A percentile compares a stretch with the other conserved stretches of the same genome.
These are phyloP conservation scores for Urtica urens DNA, from an alignment of 306 rosid species.

Conservation along the genomic window DNA sequence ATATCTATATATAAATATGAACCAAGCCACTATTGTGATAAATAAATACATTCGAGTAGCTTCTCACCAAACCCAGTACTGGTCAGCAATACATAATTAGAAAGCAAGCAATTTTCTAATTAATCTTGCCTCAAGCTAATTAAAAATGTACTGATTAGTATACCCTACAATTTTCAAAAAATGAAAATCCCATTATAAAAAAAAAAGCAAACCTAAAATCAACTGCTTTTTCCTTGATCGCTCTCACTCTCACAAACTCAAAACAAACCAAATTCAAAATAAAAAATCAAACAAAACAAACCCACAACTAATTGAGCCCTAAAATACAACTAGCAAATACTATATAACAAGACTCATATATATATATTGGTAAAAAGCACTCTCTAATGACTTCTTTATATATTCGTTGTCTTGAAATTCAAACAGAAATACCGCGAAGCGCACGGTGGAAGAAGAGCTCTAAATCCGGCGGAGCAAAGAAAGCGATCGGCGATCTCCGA, in stretches of 20 bases:
- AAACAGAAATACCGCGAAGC: slow-evolving; percentile 57
- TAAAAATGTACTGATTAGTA: slow-evolving; percentile 33
- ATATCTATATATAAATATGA: slow-evolving; percentile 5
- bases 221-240: slow-evolving; percentile 22
- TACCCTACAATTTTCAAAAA: slow-evolving; percentile 43
- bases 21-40: too few species aligned
- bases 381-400: not conserved
- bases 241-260: slow-evolving; percentile 26
- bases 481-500: slow-evolving; percentile 57
- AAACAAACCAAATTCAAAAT: slow-evolving; percentile 12
- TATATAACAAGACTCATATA: not conserved
- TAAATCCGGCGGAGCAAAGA: slow-evolving; percentile 81
- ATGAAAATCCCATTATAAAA: slow-evolving; percentile 1
- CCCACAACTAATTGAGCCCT: slow-evolving; percentile 20
- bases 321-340: not conserved
- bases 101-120: slow-evolving; percentile 14
- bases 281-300: slow-evolving; percentile 20
- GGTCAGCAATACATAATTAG: slow-evolving; percentile 31
- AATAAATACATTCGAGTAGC: slow-evolving; percentile 31
- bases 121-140: slow-evolving; percentile 31
- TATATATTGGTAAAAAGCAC: too few species aligned
- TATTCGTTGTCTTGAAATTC: slow-evolving; percentile 5
- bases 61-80: slow-evolving; percentile 44
- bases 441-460: slow-evolving; percentile 67
- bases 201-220: slow-evolving; percentile 14